phyloP scores from a whole-genome alignment of 1,284 basidiomycete genomes.

The Irpex rosettiformis region DNA sequence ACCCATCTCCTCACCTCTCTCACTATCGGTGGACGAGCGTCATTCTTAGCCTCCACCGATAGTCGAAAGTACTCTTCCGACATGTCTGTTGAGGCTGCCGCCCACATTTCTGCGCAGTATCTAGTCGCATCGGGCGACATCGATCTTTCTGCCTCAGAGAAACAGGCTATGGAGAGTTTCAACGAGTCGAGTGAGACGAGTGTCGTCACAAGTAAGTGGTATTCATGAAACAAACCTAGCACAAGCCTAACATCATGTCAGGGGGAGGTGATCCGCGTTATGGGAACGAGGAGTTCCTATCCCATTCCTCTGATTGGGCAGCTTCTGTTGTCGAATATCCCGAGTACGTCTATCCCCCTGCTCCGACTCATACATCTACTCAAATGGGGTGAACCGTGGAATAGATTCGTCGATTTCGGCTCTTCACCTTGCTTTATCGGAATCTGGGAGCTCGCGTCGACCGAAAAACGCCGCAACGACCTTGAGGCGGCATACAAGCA shows the following conservation, averaged over 20 bases:
- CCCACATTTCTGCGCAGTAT: conserved; percentile 1
- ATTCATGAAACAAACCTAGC: background rate
- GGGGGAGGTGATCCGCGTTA: background rate
- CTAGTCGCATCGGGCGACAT: conserved; percentile 1
- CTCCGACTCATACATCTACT: background rate
- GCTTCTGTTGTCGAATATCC: background rate
- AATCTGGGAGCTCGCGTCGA: conserved; percentile 5
- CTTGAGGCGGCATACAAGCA: conserved; percentile 2
- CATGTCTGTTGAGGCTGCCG: conserved; percentile 2
- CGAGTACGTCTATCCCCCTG: background rate
- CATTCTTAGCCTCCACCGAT: conserved; percentile 1
- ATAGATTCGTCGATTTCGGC: conserved; percentile 3
- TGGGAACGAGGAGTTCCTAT: background rate
- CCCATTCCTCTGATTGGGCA: background rate
- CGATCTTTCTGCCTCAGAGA: background rate
- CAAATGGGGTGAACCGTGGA: background rate
- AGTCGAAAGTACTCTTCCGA: conserved; percentile 1
- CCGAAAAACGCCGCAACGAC: background rate
- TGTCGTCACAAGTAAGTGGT: background rate
- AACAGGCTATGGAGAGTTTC: conserved; percentile 5
- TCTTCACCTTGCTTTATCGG: background rate
- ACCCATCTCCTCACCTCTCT: conserved; percentile 2
- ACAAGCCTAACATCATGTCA: background rate
- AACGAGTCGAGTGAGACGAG: conserved; percentile 4
- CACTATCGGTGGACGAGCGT: conserved; percentile 1